Base-by-base conservation (phyloP, 441 rosid genomes). In the Geranium incanum region DNA sequence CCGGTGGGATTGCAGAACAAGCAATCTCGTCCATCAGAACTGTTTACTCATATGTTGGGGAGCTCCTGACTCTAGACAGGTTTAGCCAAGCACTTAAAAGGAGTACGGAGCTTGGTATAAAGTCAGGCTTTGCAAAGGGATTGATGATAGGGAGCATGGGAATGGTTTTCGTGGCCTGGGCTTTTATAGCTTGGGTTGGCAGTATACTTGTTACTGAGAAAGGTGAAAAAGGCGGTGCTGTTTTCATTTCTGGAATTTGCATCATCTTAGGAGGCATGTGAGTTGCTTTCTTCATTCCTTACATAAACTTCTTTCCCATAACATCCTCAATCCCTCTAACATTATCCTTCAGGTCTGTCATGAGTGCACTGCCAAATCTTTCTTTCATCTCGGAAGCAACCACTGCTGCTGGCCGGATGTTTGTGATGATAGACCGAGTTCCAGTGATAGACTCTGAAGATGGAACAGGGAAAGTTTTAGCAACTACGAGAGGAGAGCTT, bases 61-160 rank as follows among this genome's bases (percentile, higher is more conserved):
- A 84, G 75, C 43, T 37, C 1, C 83, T 77, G 65, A 84, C 80
- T 2, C 71, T 78, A 15, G 72, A 72, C 1, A 75, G 67, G 33
- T 84, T 79, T 67, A 72, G 81, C 68, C 52, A 8, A 3, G 79
- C 80, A 0, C 84, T 82, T 65, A 36, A 79, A 16, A 81, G 57
- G 39, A 77, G 74, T 36, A 72, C 76, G 79, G 78, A 74, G 74
- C 77, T 81, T 9, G 81, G 84, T 0, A 60, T 79, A 6, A 79
- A 79, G 71, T 79, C 77, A 74, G 88, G 88, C 9, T 72, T 82
- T n/a, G 55, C 71, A 11, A 84, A 84, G 73, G 88, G 88, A 48
- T 70, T 84, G 70, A 39, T 79, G 71, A 76, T 84, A 7, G 86
- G 84, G 38, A 84, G 86, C 72, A 84, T 79, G 81, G 83, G 84